Percentiles rank a stretch among this genome's conserved stretches.
These are phyloP conservation scores for Cladorrhinum samala DNA, from an alignment of 495 filamentous ascomycete genomes.

Conservation along the genomic window DNA sequence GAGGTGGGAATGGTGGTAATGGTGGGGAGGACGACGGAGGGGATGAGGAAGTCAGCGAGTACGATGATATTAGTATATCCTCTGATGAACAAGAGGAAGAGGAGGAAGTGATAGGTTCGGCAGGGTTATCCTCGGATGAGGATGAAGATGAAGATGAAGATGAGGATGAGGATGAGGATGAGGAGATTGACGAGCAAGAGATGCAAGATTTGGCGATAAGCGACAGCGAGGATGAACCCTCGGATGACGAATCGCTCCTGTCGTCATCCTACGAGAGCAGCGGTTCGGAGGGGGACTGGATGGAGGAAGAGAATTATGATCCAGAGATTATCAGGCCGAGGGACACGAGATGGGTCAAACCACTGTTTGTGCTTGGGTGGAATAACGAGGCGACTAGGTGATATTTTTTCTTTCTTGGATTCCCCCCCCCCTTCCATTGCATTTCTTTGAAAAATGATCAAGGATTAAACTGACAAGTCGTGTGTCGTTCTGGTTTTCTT, in stretches of 20 bases:
- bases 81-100: background rate
- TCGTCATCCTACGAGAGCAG: too few relatives aligned
- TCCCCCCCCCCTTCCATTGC: too few relatives aligned
- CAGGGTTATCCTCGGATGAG: too few relatives aligned
- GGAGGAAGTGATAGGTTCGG: background rate
- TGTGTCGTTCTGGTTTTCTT: background rate
- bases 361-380: background rate
- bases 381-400: background rate
- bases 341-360: background rate
- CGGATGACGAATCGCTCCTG: background rate
- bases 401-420: background rate
- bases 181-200: background rate
- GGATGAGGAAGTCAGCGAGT: background rate
- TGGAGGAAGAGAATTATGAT: background rate
- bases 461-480: too few relatives aligned
- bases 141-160: background rate
- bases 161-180: background rate
- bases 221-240: background rate
- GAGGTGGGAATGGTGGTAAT: background rate
- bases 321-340: background rate
- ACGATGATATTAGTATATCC: too few relatives aligned
- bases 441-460: too few relatives aligned
- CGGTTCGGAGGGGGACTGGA: too few relatives aligned
- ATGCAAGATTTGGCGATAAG: too few relatives aligned
- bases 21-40: background rate